Evolutionary conservation across 2,329 filamentous ascomycete species (phyloP).

Genomic region (Fusarium circinatum): DNA sequence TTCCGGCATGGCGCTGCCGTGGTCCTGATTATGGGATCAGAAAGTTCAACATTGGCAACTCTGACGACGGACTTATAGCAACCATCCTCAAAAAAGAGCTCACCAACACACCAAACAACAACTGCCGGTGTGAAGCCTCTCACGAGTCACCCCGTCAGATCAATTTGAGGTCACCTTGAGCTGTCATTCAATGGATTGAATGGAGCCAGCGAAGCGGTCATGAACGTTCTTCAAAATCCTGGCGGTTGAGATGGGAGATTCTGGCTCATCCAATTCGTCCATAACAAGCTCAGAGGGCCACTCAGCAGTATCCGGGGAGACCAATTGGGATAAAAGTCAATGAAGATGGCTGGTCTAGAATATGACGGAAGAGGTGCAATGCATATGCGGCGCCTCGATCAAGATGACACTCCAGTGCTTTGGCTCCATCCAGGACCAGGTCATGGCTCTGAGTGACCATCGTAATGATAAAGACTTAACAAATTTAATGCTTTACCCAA

Average conservation of each 20-base stretch:
- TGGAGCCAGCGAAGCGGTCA: conserved; percentile 35
- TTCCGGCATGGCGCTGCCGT: conserved; percentile 19
- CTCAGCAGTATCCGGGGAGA: conserved; percentile 17
- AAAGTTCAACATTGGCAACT: conserved; percentile 17
- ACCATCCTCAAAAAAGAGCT: conserved; percentile 21
- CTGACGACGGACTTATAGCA: not conserved
- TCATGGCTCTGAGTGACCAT: conserved; percentile 24
- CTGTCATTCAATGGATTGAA: conserved; percentile 21
- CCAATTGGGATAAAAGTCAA: conserved; percentile 26
- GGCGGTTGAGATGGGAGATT: conserved; percentile 18
- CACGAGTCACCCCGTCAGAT: conserved; percentile 12
- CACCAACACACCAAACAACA: conserved; percentile 12
- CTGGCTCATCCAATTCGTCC: conserved; percentile 9
- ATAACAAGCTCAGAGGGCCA: conserved; percentile 16
- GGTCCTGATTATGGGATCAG: not conserved
- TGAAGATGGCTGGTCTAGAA: conserved; percentile 23
- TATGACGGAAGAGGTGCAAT: conserved; percentile 30
- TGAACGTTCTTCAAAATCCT: conserved; percentile 13
- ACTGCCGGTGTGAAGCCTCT: conserved; percentile 9
- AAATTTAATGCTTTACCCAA: conserved; percentile 16
- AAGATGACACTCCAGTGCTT: conserved; percentile 27
- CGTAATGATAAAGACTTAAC: conserved; percentile 16
- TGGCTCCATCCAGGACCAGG: conserved; percentile 26
- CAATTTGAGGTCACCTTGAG: conserved; percentile 11
- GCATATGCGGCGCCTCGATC: conserved; percentile 12